Evolutionary conservation across 148 eudicot species (phyloP), one percentile per base, ranked within the genome.

Genomic region (Silene conica): DNA sequence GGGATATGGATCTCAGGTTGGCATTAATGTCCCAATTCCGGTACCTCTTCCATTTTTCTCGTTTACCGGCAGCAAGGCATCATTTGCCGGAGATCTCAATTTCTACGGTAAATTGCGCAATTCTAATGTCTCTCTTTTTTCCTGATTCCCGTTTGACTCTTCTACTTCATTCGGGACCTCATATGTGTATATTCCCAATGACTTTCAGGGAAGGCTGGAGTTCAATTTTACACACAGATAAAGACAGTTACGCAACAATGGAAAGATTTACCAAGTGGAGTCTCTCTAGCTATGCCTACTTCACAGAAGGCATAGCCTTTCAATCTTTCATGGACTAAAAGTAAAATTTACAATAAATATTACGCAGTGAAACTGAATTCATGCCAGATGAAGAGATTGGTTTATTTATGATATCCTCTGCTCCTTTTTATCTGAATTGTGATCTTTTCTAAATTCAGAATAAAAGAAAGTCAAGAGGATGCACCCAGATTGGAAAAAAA

Each of bases 41-140:
- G 96, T 92, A 67, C 99, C 99, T 52, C 84, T 96, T 19, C 96
- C 99, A 14, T 92, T 96, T 78, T 96, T 96, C 83, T 96, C 97
- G 5, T 96, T 96, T 67, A 96, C 97, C 1, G 97, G 99, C 79
- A 85, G 86, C 78, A 96, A 92, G 89, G 97, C 97, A 63, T 96
- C 99, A 5, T 96, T 96, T 41, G 97, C 99, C 0, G 99, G 99
- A n/a, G 97, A 95, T 74, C 91, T 96, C 65, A 96, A 96, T 75
- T 96, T 96, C 88, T 95, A 92, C 45, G 99, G 99, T 96, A 82
- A 83, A 26, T 31, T 5, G 62, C 20, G 22, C 18, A 20, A 11
- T 66, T 58, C 46, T 71, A 69, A 18, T 74, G 25, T 31, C 21
- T 38, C 18, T 43, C 55, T 0, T n/a, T 38, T 41, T 41, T 63